A percentile compares a stretch with the other conserved stretches of the same genome.
phyloP scores from a whole-genome alignment of 352 stramenopile species.

The Detonula confervacea region DNA sequence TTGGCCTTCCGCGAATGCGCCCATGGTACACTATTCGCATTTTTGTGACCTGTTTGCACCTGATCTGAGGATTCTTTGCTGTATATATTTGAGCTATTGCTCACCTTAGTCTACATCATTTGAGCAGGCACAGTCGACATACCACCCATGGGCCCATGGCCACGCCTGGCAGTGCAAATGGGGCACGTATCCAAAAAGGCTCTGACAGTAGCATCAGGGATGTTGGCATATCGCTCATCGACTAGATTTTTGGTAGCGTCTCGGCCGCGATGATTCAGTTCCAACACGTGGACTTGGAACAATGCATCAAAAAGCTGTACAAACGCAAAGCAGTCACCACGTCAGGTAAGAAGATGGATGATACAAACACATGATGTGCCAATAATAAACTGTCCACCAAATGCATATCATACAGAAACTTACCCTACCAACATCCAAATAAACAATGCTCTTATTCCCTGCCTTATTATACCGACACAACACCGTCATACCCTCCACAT shows the following conservation, averaged over 20 bases:
- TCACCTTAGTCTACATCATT: no score
- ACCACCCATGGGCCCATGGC: neutral
- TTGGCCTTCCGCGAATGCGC: no score
- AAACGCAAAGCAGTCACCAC: neutral
- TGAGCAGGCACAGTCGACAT: no score
- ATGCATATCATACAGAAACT: no score
- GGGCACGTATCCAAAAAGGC: constrained; percentile 42
- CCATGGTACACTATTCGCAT: no score
- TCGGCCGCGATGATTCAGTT: constrained; percentile 42
- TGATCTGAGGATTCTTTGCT: no score
- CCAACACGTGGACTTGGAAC: constrained; percentile 45
- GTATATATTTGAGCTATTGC: no score
- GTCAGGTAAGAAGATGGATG: neutral
- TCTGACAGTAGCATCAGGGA: constrained; percentile 25
- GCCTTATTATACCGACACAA: constrained; percentile 46
- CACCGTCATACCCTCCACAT: constrained; percentile 6
- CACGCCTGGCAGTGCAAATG: constrained; percentile 13
- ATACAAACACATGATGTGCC: neutral
- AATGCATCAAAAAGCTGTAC: constrained; percentile 40
- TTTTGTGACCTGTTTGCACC: no score
- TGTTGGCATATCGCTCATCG: constrained; percentile 40
- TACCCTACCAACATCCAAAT: constrained; percentile 25
- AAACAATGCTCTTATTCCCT: constrained; percentile 34
- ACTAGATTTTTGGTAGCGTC: constrained; percentile 47
- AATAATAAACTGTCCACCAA: neutral